Base-by-base conservation (phyloP, 2,329 filamentous ascomycete species). In the Botrytis medusae region DNA sequence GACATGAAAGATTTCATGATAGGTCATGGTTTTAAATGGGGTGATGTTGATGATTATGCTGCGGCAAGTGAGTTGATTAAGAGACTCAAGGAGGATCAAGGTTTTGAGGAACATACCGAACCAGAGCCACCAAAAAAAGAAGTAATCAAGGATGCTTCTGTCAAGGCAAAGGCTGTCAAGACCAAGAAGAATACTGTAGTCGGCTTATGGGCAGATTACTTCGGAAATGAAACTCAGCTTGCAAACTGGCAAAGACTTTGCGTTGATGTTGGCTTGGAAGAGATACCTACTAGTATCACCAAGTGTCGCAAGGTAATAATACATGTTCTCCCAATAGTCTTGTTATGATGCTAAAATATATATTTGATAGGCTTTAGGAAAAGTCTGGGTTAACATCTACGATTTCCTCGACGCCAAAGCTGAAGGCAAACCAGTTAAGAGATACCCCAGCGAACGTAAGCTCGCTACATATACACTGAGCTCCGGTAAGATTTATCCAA, bases 361-460 rank as follows among this genome's bases (percentile, higher is more conserved):
- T 7, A 60, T 29, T 42, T 4, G 20, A 73, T 48, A 87, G 86
- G 84, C 82, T 4, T 78, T 87, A 2, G 77, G 77, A n/a, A 75
- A 65, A 0, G 79, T 87, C 7, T 83, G 83, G 78, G 82, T 88
- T 73, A 88, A 88, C 73, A 87, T 88, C 54, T 74, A 74, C 42
- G 86, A 88, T 77, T 85, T 88, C 72, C 78, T 88, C 10, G 75
- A 79, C 18, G 72, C 72, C 4, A 73, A 67, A 42, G 72, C 72
- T 0, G 83, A 82, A 16, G 71, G 82, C 37, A 72, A 54, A n/a
- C 75, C 73, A 20, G 80, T 79, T 1, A 70, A 59, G 32, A 63
- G 78, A 46, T 87, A 86, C 75, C 10, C 29, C 1, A 84, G 54
- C 72, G 73, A 80, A 32, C 2, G 10, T 0, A 76, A 78, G 5